Percentiles rank a stretch among this genome's conserved stretches.
These are phyloP conservation scores for Solanum etuberosum DNA, from an alignment of 257 asterid genomes.

Conservation along the genomic window DNA sequence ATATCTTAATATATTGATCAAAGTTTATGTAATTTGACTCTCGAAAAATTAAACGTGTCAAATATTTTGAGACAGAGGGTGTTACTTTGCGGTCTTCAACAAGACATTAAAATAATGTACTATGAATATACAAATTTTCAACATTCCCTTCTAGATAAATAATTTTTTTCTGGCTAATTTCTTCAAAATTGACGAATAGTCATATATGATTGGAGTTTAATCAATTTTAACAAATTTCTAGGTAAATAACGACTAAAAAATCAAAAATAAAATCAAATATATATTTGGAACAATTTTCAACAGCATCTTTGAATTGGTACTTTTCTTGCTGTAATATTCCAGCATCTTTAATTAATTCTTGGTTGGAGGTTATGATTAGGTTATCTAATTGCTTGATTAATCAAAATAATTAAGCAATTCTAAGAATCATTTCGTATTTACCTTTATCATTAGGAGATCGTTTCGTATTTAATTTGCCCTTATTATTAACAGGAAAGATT, in stretches of 20 bases:
- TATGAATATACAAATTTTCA: not conserved
- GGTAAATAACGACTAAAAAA: not conserved
- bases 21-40: not conserved
- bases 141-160: not conserved
- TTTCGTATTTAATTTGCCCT: not conserved
- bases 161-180: not conserved
- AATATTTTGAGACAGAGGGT: not conserved
- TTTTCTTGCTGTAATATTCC: not conserved
- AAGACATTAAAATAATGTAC: not conserved
- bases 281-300: not conserved
- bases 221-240: not conserved
- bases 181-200: not conserved
- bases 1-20: not conserved
- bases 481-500: not conserved
- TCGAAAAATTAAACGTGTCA: rapidly evolving
- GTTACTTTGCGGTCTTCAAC: not conserved
- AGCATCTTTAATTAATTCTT: not conserved
- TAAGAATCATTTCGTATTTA: not conserved
- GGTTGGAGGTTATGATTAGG: not conserved
- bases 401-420: not conserved
- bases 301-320: not conserved
- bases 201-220: not conserved
- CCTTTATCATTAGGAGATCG: not conserved
- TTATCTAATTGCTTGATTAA: not conserved
- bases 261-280: not conserved